phyloP scores from a whole-genome alignment of 2,329 filamentous ascomycete genomes.

The Sclerotinia minor region DNA sequence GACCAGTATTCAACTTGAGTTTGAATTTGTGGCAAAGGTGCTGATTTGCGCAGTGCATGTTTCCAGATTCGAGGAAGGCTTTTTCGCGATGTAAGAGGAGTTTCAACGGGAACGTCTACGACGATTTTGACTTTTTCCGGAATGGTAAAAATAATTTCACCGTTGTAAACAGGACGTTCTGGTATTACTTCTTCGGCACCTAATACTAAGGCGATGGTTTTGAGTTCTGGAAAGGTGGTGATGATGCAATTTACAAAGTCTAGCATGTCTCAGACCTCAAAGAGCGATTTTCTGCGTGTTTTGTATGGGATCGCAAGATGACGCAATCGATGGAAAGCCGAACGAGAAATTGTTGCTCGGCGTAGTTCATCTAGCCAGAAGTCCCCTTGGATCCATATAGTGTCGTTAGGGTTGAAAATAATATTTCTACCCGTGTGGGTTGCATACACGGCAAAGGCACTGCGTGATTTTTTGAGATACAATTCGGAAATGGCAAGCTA shows the following conservation, averaged over 20 bases:
- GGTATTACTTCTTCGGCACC: background rate
- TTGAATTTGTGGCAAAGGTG: background rate
- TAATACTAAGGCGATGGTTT: background rate
- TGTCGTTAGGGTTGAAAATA: background rate
- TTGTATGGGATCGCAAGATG: slow-evolving; percentile 9
- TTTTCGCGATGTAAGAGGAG: background rate
- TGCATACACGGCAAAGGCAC: background rate
- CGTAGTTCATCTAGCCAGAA: slow-evolving; percentile 16
- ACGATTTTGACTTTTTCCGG: background rate
- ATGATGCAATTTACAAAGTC: background rate
- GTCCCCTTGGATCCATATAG: slow-evolving; percentile 14
- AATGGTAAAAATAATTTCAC: background rate
- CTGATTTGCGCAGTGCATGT: background rate
- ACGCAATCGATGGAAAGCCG: background rate
- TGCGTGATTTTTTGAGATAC: background rate
- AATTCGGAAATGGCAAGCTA: background rate
- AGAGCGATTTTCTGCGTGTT: background rate
- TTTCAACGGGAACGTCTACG: background rate
- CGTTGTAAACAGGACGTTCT: slow-evolving; percentile 4
- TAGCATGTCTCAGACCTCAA: background rate
- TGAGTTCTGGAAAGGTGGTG: background rate
- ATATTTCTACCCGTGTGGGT: background rate
- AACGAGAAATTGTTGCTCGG: slow-evolving; percentile 7
- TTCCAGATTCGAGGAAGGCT: background rate
- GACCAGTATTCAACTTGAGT: background rate